These are phyloP conservation scores for Aphanomyces stellatus DNA, from an alignment of 352 stramenopile species.

Conservation along the genomic window DNA sequence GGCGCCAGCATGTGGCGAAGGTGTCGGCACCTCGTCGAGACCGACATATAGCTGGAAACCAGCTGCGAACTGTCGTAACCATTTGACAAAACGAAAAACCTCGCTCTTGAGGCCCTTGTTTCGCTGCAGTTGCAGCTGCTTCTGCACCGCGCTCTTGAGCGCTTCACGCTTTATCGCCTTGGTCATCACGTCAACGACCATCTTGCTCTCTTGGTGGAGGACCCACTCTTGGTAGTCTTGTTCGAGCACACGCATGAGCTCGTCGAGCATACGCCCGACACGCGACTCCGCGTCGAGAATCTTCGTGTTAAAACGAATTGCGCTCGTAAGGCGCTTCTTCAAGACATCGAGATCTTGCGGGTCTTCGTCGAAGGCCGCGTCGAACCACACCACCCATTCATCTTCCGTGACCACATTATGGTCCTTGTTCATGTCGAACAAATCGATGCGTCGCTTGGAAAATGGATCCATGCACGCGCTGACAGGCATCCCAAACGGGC, in stretches of 20 bases:
- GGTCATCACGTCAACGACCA: neutral
- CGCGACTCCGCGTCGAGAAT: slow-evolving; percentile 12
- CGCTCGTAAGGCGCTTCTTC: neutral
- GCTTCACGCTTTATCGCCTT: slow-evolving; percentile 13
- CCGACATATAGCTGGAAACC: slow-evolving; percentile 15
- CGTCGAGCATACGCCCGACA: slow-evolving; percentile 15
- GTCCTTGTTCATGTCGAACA: slow-evolving; percentile 9
- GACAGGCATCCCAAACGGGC: slow-evolving; percentile 12
- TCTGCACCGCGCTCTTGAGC: slow-evolving; percentile 2
- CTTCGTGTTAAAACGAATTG: slow-evolving; percentile 3
- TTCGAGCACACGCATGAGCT: slow-evolving; percentile 5
- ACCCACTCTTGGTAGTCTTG: slow-evolving; percentile 12
- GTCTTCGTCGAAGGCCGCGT: slow-evolving; percentile 3
- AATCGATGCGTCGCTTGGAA: slow-evolving; percentile 8
- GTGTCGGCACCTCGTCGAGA: neutral
- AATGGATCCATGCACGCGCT: slow-evolving; percentile 9
- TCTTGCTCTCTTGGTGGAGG: slow-evolving; percentile 2
- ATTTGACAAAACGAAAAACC: slow-evolving; percentile 14
- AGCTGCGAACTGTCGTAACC: slow-evolving; percentile 4
- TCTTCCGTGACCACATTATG: slow-evolving; percentile 12
- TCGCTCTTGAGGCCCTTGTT: slow-evolving; percentile 7
- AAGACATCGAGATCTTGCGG: slow-evolving; percentile 1
- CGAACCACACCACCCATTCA: slow-evolving; percentile 17
- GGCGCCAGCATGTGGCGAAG: too few species aligned
- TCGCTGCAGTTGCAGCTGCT: slow-evolving; percentile 8